Evolutionary conservation across 106 monocot species (phyloP).

Genomic region (Dendrobium nobile): DNA sequence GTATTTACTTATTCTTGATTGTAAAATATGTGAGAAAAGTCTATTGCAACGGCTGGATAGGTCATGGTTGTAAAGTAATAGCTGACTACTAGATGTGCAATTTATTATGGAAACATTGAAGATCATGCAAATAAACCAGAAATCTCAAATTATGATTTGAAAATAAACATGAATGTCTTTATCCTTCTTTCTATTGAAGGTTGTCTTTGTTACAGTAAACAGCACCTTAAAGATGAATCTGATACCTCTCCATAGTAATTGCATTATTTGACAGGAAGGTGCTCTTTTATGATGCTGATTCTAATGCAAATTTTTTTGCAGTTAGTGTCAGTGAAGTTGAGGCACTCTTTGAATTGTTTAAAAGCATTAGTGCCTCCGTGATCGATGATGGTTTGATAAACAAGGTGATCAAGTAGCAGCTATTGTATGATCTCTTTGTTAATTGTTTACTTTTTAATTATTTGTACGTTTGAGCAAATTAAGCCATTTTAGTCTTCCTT

Average conservation of each 20-base stretch:
- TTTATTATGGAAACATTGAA: not conserved
- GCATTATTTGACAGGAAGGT: not conserved
- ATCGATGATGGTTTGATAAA: slow-evolving; percentile 79
- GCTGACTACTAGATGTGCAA: not conserved
- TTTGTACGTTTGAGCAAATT: not conserved
- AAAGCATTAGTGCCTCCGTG: slow-evolving; percentile 85
- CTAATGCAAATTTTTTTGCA: slow-evolving; percentile 19
- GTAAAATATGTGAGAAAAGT: not conserved
- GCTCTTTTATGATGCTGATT: not conserved
- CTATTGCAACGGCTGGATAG: not conserved
- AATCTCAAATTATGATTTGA: not conserved
- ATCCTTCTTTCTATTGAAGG: not conserved
- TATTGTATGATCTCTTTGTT: not conserved
- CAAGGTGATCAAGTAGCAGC: slow-evolving; percentile 39
- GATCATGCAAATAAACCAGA: not conserved
- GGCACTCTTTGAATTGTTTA: slow-evolving; percentile 79
- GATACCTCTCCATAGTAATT: not conserved
- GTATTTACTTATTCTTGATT: not conserved
- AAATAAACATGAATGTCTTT: not conserved
- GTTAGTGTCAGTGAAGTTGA: slow-evolving; percentile 90
- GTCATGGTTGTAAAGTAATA: too few species aligned
- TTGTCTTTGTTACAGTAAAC: not conserved
- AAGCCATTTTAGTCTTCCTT: not conserved
- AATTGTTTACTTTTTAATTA: not conserved
- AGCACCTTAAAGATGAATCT: not conserved